Evolutionary conservation across 371 early-diverging fungal species (phyloP), one percentile per base, ranked within the genome.

Genomic region (Lichtheimia corymbifera): DNA sequence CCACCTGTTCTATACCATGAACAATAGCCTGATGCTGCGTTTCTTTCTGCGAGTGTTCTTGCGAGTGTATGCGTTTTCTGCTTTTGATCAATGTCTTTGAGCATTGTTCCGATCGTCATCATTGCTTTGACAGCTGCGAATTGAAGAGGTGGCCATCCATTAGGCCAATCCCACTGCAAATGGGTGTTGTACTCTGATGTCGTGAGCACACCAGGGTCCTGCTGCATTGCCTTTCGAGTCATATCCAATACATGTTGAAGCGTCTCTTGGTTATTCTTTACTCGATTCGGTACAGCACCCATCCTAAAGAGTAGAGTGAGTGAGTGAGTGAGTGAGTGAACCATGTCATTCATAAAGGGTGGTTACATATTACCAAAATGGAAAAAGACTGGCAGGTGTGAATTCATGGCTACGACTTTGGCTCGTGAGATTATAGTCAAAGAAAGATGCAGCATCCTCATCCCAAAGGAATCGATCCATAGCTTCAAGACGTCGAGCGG

Each of bases 121-220:
- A 87, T 71, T 6, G 77, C 86, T 41, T 81, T 74, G 49, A 87
- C 77, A 7, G 84, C 63, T 15, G 82, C 74, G 59, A 84, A 82
- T 20, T 79, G 72, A 20, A 83, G 73, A n/a, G 86, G 86, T 15
- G 86, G 83, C 94, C 95, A 96, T 9, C 83, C 90, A 69, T 91
- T 92, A 2, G 95, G 96, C 62, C 76, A 89, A 68, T 95, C 96
- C 96, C 96, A 96, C 71, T 96, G 95, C 67, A 90, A 73, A 0
- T 82, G 83, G 25, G 85, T 85, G 42, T 83, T 67, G 43, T 74
- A 53, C 28, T 74, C 60, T 59, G 90, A 85, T 0, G 86, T 80
- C 0, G 94, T 91, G 14, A 93, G 67, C 6, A 91, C 90, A 47
- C 92, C 93, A 9, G 80, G 79, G 45, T 67, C 76, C 47, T 68